Percentiles rank a stretch among this genome's conserved stretches.
These are phyloP conservation scores for Pseudomassariella vexata DNA, from an alignment of 2,329 filamentous ascomycete species.

Conservation along the genomic window DNA sequence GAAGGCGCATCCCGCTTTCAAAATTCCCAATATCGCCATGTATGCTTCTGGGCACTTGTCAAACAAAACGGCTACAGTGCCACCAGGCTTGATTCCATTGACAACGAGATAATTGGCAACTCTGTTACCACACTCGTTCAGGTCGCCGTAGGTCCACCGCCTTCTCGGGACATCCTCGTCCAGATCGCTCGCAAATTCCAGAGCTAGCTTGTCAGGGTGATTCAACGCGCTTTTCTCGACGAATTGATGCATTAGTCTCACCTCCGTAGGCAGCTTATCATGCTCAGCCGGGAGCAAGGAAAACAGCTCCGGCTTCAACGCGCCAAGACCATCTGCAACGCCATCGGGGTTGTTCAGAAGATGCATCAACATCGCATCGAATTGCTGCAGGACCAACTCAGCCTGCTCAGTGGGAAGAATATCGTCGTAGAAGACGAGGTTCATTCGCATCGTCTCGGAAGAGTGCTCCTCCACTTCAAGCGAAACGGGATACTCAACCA, in stretches of 20 bases:
- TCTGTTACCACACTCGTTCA: conserved; percentile 66
- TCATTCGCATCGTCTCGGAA: conserved; percentile 47
- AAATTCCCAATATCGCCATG: conserved; percentile 72
- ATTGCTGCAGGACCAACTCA: conserved; percentile 59
- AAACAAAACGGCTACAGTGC: conserved; percentile 71
- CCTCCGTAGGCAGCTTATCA: conserved; percentile 48
- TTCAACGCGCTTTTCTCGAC: conserved; percentile 58
- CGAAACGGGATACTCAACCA: conserved; percentile 73
- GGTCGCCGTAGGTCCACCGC: conserved; percentile 68
- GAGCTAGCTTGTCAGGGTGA: conserved; percentile 56
- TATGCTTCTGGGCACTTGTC: conserved; percentile 82
- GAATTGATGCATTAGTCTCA: conserved; percentile 67
- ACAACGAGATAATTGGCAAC: conserved; percentile 60
- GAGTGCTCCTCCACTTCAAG: conserved; percentile 64
- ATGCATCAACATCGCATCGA: conserved; percentile 60
- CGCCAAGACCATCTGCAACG: conserved; percentile 31
- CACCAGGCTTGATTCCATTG: conserved; percentile 45
- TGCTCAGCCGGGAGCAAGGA: conserved; percentile 62
- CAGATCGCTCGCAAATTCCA: conserved; percentile 67
- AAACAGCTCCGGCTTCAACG: conserved; percentile 36
- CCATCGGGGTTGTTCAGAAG: conserved; percentile 45
- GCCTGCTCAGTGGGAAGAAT: conserved; percentile 66
- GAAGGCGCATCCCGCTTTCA: conserved; percentile 79
- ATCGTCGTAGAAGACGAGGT: conserved; percentile 60
- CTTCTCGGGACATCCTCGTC: conserved; percentile 38